Evolutionary conservation across 2,329 filamentous ascomycete species (phyloP).

Genomic region (Acarospora socialis): DNA sequence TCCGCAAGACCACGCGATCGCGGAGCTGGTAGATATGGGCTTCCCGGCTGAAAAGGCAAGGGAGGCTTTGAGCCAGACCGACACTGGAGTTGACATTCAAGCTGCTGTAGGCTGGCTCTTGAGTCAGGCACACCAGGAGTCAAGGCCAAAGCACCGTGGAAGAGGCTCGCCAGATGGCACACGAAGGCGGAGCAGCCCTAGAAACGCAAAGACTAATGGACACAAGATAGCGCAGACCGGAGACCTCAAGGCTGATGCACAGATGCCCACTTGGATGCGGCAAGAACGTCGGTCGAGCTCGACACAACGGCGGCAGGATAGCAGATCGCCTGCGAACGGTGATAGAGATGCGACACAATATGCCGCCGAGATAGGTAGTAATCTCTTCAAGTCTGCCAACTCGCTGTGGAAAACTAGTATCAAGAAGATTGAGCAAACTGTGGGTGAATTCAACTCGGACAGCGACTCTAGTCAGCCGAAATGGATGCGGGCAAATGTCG

Average conservation of each 20-base stretch:
- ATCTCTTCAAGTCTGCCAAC: constrained; percentile 83
- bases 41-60: constrained; percentile 76
- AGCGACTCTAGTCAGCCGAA: constrained; percentile 69
- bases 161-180: constrained; percentile 23
- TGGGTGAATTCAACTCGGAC: constrained; percentile 68
- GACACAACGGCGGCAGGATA: constrained; percentile 36
- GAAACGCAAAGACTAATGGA: constrained; percentile 8
- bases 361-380: constrained; percentile 69
- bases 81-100: constrained; percentile 66
- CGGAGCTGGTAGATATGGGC: constrained; percentile 87
- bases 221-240: constrained; percentile 14
- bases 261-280: constrained; percentile 13
- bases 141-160: constrained; percentile 64
- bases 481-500: constrained; percentile 65
- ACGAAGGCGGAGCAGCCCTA: constrained; percentile 10
- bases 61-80: constrained; percentile 64
- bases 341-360: constrained; percentile 67
- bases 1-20: constrained; percentile 64
- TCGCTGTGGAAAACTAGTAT: constrained; percentile 89
- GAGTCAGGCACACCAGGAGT: constrained; percentile 76
- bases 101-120: constrained; percentile 78
- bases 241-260: constrained; percentile 20
- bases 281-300: constrained; percentile 20
- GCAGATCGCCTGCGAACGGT: constrained; percentile 38
- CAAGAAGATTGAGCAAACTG: constrained; percentile 83